These are phyloP conservation scores for Citrus sp. DNA, from an alignment of 345 rosid species.

Conservation along the genomic window DNA sequence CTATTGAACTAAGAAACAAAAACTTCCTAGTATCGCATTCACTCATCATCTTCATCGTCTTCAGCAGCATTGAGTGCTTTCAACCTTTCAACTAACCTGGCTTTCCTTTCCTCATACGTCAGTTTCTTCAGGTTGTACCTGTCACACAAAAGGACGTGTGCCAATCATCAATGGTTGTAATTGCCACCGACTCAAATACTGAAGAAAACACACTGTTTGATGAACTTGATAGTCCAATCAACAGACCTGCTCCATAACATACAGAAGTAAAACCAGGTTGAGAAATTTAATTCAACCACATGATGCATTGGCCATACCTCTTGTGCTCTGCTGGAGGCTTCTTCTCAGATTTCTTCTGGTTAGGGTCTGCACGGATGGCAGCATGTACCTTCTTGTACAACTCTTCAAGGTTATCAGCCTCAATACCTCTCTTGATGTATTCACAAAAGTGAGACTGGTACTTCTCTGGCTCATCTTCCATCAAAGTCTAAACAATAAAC, in stretches of 20 bases:
- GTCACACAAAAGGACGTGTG: background rate
- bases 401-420: slow-evolving; percentile 54
- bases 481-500: slow-evolving; percentile 25
- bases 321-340: slow-evolving; percentile 53
- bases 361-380: slow-evolving; percentile 68
- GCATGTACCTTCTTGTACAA: slow-evolving; percentile 70
- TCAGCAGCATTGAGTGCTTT: slow-evolving; percentile 42
- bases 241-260: background rate
- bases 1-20: background rate
- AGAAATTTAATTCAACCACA: background rate
- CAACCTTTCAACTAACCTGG: slow-evolving; percentile 44
- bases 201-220: background rate
- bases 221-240: background rate
- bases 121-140: slow-evolving; percentile 53
- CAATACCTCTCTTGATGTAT: slow-evolving; percentile 50
- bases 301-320: slow-evolving; percentile 33
- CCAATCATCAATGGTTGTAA: background rate
- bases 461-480: slow-evolving; percentile 74
- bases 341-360: slow-evolving; percentile 45
- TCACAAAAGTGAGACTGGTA: slow-evolving; percentile 62
- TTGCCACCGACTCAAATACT: background rate
- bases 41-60: slow-evolving; percentile 20
- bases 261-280: background rate
- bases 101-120: slow-evolving; percentile 47
- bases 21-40: slow-evolving; percentile 4